A percentile compares a stretch with the other conserved stretches of the same genome.
Evolutionary conservation across 1,139 yeast species (phyloP).

Genomic region (Suhomyces wounanorum): DNA sequence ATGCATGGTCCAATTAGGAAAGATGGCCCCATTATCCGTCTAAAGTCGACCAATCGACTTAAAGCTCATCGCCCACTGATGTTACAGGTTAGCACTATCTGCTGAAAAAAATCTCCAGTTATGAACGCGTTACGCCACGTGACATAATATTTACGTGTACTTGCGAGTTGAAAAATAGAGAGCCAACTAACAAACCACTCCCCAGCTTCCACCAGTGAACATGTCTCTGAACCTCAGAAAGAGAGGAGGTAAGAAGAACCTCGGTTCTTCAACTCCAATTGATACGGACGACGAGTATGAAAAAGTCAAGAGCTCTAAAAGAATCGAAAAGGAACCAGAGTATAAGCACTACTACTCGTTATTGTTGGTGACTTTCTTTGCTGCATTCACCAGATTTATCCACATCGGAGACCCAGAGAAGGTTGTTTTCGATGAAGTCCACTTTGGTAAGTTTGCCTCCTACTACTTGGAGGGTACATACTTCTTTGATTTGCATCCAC

Average conservation of each 20-base stretch:
- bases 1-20: too few species aligned
- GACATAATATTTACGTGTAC: constrained; percentile 4
- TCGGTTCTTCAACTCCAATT: constrained; percentile 4
- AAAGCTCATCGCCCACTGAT: too few species aligned
- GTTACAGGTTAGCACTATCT: too few species aligned
- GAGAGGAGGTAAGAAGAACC: constrained; percentile 22
- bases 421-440: constrained; percentile 98
- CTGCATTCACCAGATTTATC: constrained; percentile 72
- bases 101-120: neutral
- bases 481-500: constrained; percentile 97
- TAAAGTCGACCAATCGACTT: too few species aligned
- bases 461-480: constrained; percentile 80
- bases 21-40: too few species aligned
- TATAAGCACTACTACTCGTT: constrained; percentile 46
- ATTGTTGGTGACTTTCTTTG: constrained; percentile 57
- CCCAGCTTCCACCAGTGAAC: neutral
- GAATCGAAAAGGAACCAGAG: constrained; percentile 27
- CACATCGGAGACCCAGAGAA: constrained; percentile 71
- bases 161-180: neutral
- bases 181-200: neutral
- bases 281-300: constrained; percentile 7
- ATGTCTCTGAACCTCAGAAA: constrained; percentile 34
- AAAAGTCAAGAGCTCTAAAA: constrained; percentile 6
- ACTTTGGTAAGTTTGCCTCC: constrained; percentile 94
- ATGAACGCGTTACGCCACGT: neutral